These are phyloP conservation scores for Fraxinus greggii DNA, from an alignment of 305 asterid species.

Conservation along the genomic window DNA sequence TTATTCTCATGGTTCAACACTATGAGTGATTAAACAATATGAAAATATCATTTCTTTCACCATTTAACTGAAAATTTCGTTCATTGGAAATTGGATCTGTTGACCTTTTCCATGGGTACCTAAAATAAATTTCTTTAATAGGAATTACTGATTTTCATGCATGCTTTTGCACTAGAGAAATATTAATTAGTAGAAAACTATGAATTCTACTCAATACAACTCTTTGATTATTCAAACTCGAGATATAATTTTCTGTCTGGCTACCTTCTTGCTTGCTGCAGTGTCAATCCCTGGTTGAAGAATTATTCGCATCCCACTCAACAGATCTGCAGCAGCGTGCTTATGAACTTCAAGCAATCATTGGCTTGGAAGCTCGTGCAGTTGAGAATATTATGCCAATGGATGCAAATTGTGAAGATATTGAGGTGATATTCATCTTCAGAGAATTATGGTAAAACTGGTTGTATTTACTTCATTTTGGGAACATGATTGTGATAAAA, in stretches of 20 bases:
- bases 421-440: slow-evolving; percentile 54
- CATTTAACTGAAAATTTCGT: neutral
- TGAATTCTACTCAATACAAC: neutral
- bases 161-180: neutral
- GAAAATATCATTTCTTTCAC: neutral
- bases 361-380: slow-evolving; percentile 63
- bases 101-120: neutral
- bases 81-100: neutral
- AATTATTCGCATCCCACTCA: slow-evolving; percentile 82
- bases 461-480: neutral
- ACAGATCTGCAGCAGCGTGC: slow-evolving; percentile 99
- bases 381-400: slow-evolving; percentile 70
- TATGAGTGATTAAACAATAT: neutral
- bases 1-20: neutral
- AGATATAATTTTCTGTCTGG: slow-evolving; percentile 23
- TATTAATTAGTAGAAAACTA: neutral
- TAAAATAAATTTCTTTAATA: neutral
- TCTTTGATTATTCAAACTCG: slow-evolving; percentile 18
- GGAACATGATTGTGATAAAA: neutral
- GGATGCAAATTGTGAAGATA: slow-evolving; percentile 85
- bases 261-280: slow-evolving; percentile 40
- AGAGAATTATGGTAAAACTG: slow-evolving; percentile 7
- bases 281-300: slow-evolving; percentile 92
- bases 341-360: slow-evolving; percentile 85
- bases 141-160: neutral